Percentiles rank a stretch among this genome's conserved stretches.
Evolutionary conservation across 169 alveolate species (phyloP).

Genomic region (Perkinsus olseni): DNA sequence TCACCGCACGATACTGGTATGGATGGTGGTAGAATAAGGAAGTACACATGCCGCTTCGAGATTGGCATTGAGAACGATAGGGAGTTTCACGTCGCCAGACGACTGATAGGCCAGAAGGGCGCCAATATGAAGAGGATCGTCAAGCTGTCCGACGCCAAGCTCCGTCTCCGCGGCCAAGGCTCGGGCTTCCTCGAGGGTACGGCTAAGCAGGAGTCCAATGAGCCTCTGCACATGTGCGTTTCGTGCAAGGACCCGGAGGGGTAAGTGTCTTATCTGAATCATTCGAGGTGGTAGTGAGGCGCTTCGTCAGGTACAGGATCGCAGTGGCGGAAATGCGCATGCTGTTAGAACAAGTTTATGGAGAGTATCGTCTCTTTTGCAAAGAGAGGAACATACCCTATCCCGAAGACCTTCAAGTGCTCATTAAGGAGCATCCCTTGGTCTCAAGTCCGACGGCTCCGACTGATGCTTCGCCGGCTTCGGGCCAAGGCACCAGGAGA

Average conservation of each 20-base stretch:
- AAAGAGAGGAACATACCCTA: not conserved
- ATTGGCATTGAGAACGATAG: slow-evolving; percentile 78
- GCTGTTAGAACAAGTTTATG: not conserved
- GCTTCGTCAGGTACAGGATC: not conserved
- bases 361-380: not conserved
- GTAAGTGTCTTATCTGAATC: slow-evolving; percentile 14
- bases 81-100: slow-evolving; percentile 82
- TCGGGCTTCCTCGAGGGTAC: slow-evolving; percentile 91
- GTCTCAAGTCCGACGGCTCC: not conserved
- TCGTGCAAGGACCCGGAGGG: slow-evolving; percentile 76
- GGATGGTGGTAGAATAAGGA: slow-evolving; percentile 67
- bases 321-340: not conserved
- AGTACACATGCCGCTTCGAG: slow-evolving; percentile 83
- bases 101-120: slow-evolving; percentile 81
- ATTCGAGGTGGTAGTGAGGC: not conserved
- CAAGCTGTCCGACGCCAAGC: slow-evolving; percentile 64
- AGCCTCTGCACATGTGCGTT: slow-evolving; percentile 84
- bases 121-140: slow-evolving; percentile 85
- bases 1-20: slow-evolving; percentile 80
- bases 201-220: slow-evolving; percentile 72
- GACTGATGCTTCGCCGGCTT: not conserved
- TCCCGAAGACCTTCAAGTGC: not conserved
- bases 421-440: not conserved
- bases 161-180: slow-evolving; percentile 85
- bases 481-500: not conserved